These are phyloP conservation scores for Protea cynaroides DNA, from an alignment of 164 flowering plant species.

Conservation along the genomic window DNA sequence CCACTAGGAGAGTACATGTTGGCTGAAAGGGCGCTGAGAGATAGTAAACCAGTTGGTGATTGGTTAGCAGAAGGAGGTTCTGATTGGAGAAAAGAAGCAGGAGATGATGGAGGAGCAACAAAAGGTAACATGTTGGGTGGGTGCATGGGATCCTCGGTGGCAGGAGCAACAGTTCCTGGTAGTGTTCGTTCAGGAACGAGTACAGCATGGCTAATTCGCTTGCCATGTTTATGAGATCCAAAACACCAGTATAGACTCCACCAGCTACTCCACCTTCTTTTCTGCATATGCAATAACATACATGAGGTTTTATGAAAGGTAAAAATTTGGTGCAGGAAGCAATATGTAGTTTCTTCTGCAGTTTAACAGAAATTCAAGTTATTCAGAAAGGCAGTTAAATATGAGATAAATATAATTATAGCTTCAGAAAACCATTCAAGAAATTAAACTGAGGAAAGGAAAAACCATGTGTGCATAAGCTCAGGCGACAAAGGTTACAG, in stretches of 20 bases:
- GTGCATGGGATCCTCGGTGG: conserved; percentile 33
- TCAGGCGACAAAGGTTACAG: too few relatives aligned
- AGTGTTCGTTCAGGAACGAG: conserved; percentile 53
- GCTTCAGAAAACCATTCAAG: too few relatives aligned
- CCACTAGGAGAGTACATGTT: conserved; percentile 74
- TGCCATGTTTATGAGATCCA: conserved; percentile 49
- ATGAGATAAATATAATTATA: background rate
- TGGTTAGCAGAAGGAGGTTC: conserved; percentile 77
- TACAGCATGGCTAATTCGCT: conserved; percentile 72
- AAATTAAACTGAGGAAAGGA: too few relatives aligned
- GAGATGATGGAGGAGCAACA: conserved; percentile 94
- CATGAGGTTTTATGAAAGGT: background rate
- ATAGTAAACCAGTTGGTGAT: conserved; percentile 68
- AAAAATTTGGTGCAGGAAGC: background rate
- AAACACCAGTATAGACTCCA: conserved; percentile 85
- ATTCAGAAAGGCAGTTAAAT: background rate
- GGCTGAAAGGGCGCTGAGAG: conserved; percentile 40
- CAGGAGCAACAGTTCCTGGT: conserved; percentile 26
- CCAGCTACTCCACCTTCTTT: conserved; percentile 77
- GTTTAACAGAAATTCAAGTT: background rate
- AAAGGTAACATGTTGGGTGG: conserved; percentile 51
- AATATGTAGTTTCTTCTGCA: background rate
- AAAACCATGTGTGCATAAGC: too few relatives aligned
- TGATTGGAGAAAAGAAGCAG: conserved; percentile 88
- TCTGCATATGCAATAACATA: conserved; percentile 35